A percentile compares a stretch with the other conserved stretches of the same genome.
Evolutionary conservation across 768 basidiomycete genomes (phyloP).

Genomic region (Pisolithus albus): DNA sequence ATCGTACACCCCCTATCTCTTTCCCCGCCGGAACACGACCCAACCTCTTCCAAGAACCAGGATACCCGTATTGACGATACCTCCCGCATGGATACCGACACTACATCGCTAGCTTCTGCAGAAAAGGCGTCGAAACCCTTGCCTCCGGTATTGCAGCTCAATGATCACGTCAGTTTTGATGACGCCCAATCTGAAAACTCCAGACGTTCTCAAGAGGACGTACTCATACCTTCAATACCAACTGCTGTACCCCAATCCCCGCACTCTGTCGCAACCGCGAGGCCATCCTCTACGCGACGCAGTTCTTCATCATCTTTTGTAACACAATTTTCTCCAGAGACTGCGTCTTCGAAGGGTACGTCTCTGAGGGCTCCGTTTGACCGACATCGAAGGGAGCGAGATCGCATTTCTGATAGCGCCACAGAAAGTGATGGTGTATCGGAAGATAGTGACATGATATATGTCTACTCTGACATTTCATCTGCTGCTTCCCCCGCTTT

Average conservation of each 20-base stretch:
- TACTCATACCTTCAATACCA: constrained; percentile 50
- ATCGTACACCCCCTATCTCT: constrained; percentile 19
- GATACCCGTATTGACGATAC: constrained; percentile 25
- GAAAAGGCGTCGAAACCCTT: constrained; percentile 14
- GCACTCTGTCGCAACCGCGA: constrained; percentile 15
- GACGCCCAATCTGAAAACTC: constrained; percentile 11
- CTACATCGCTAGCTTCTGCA: constrained; percentile 17
- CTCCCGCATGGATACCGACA: constrained; percentile 9
- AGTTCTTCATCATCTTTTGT: constrained; percentile 4
- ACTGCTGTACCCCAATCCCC: constrained; percentile 43
- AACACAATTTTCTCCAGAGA: constrained; percentile 6
- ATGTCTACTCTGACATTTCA: constrained; percentile 29
- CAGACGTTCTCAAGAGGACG: constrained; percentile 30
- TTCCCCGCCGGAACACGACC: constrained; percentile 15
- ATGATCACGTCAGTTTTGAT: constrained; percentile 15
- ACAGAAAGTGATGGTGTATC: constrained; percentile 28
- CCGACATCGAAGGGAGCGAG: constrained; percentile 12
- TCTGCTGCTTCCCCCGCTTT: constrained; percentile 24
- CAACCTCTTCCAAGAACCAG: constrained; percentile 27
- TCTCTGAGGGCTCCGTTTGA: constrained; percentile 27
- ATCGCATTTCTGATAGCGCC: constrained; percentile 19
- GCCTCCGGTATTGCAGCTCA: constrained; percentile 26
- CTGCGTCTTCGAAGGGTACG: constrained; percentile 17
- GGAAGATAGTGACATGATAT: constrained; percentile 30
- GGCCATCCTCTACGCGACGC: constrained; percentile 10